Conservation (phyloP, 148 eudicot species). For the Arctostaphylos glauca region DNA sequence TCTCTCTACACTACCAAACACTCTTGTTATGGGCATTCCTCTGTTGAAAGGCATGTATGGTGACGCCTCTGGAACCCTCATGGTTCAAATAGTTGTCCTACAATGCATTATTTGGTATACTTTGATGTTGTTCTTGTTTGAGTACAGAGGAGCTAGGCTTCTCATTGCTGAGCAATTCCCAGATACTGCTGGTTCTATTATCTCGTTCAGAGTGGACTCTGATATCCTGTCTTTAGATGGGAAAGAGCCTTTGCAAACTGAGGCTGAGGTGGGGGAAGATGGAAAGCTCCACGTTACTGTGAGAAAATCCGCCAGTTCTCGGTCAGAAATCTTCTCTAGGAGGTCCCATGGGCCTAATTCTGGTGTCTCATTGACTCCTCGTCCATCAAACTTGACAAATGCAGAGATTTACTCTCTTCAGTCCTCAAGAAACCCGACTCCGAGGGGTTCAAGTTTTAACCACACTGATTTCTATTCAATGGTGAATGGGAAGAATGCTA, state of each 20-base stretch:
- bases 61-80: constrained; percentile 67
- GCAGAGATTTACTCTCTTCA: constrained; percentile 92
- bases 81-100: constrained; percentile 91
- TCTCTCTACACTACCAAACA: constrained; percentile 83
- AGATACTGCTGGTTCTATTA: constrained; percentile 76
- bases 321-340: constrained; percentile 71
- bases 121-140: constrained; percentile 88
- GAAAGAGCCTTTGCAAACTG: constrained; percentile 59
- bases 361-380: constrained; percentile 50
- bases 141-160: constrained; percentile 73
- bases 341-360: constrained; percentile 49
- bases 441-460: constrained; percentile 81
- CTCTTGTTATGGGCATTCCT: constrained; percentile 97
- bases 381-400: constrained; percentile 74
- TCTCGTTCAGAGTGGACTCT: constrained; percentile 86
- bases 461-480: constrained; percentile 82
- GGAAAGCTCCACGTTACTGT: constrained; percentile 86
- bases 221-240: constrained; percentile 87
- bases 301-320: constrained; percentile 67
- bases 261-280: constrained; percentile 75
- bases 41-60: constrained; percentile 92
- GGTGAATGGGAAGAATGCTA: constrained; percentile 52
- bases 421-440: constrained; percentile 75
- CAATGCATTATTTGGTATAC: constrained; percentile 98
- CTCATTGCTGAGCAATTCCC: constrained; percentile 92